Evolutionary conservation across 495 filamentous ascomycete species (phyloP).

Genomic region (Tuber aestivum): DNA sequence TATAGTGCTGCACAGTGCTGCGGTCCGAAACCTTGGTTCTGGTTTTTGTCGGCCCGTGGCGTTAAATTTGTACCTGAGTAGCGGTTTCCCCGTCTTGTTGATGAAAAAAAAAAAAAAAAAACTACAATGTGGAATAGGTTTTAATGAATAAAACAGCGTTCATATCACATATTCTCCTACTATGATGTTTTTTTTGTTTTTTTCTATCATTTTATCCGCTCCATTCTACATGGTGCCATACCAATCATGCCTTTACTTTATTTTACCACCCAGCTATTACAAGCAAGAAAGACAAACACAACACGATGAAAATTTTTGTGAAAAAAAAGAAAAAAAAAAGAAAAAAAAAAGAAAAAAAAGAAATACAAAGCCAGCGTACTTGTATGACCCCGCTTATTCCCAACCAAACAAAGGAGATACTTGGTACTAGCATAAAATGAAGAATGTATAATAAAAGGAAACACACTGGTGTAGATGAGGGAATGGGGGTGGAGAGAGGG

Average conservation of each 20-base stretch:
- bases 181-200: not conserved
- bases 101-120: not conserved
- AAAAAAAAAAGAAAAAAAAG: not conserved
- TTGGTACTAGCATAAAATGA: not conserved
- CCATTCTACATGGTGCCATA: not conserved
- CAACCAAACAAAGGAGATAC: not conserved
- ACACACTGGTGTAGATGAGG: not conserved
- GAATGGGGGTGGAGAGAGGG: not conserved
- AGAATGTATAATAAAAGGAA: not conserved
- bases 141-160: not conserved
- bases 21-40: not conserved
- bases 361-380: not conserved
- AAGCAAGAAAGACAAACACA: not conserved
- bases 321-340: not conserved
- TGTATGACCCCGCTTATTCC: slow-evolving; percentile 1
- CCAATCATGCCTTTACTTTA: not conserved
- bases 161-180: not conserved
- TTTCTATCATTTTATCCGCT: not conserved
- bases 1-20: not conserved
- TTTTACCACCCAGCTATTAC: not conserved
- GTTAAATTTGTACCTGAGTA: not conserved
- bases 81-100: not conserved
- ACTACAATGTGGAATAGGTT: not conserved
- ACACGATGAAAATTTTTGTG: not conserved
- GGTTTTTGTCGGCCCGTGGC: not conserved